Percentiles rank a stretch among this genome's conserved stretches.
Conservation (phyloP, 1,139 yeast species). For the Pichia sp. region DNA sequence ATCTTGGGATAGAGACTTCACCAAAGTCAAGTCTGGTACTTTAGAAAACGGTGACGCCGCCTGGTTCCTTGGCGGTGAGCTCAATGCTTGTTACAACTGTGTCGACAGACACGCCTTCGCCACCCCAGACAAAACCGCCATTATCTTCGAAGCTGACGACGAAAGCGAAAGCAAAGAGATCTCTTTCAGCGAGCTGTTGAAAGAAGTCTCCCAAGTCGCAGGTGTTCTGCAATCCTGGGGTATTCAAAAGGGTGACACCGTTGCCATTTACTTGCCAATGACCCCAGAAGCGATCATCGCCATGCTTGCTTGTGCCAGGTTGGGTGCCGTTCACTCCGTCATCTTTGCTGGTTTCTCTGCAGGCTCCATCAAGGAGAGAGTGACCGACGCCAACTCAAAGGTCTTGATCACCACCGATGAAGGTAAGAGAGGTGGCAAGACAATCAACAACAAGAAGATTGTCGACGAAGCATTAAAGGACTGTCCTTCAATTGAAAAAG, state of each 20-base stretch:
- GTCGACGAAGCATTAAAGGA: conserved; percentile 86
- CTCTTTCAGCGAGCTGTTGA: conserved; percentile 82
- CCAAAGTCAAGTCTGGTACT: conserved; percentile 67
- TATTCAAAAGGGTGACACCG: conserved; percentile 88
- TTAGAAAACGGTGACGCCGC: conserved; percentile 75
- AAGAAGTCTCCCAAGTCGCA: conserved; percentile 84
- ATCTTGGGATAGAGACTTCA: conserved; percentile 81
- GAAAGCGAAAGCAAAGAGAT: conserved; percentile 67
- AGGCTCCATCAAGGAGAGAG: conserved; percentile 88
- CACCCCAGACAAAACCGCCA: conserved; percentile 83
- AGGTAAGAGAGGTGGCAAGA: conserved; percentile 94
- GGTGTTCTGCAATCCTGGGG: conserved; percentile 87
- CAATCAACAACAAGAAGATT: conserved; percentile 83
- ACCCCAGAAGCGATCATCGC: conserved; percentile 93
- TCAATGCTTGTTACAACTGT: conserved; percentile 92
- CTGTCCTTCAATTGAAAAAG: conserved; percentile 78
- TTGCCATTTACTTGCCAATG: conserved; percentile 96
- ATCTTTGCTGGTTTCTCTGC: conserved; percentile 96
- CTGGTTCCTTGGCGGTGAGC: conserved; percentile 91
- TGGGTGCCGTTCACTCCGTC: conserved; percentile 96
- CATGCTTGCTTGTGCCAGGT: conserved; percentile 88
- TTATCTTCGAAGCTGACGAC: conserved; percentile 94
- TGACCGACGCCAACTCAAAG: conserved; percentile 80
- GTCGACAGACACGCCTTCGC: conserved; percentile 92
- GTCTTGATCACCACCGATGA: conserved; percentile 94